Conservation (phyloP, 1,284 basidiomycete species). For the Trametes versicolor region DNA sequence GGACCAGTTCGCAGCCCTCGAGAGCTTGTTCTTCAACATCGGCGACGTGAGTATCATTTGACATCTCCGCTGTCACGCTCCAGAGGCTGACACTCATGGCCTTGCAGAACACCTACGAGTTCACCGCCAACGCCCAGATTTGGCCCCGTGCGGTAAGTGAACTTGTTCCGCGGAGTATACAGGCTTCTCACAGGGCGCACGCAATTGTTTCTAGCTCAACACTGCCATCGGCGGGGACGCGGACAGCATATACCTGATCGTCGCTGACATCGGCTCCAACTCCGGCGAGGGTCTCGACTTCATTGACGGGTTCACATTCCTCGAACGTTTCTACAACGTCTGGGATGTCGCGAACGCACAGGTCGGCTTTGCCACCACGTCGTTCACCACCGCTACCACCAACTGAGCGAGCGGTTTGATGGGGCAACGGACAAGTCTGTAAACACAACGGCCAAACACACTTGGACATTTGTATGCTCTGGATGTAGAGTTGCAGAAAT, state of each 20-base stretch:
- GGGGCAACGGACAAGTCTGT: not conserved
- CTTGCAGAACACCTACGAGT: slow-evolving; percentile 35
- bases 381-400: slow-evolving; percentile 48
- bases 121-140: slow-evolving; percentile 42
- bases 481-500: not conserved
- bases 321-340: slow-evolving; percentile 43
- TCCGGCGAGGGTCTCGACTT: slow-evolving; percentile 42
- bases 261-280: slow-evolving; percentile 36
- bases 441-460: not conserved
- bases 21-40: slow-evolving; percentile 43
- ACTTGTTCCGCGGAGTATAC: not conserved
- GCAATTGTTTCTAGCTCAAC: slow-evolving; percentile 39
- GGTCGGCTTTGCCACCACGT: slow-evolving; percentile 56
- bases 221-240: slow-evolving; percentile 40
- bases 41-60: slow-evolving; percentile 26
- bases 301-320: slow-evolving; percentile 40
- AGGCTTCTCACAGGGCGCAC: not conserved
- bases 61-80: not conserved
- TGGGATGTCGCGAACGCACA: slow-evolving; percentile 46
- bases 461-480: not conserved
- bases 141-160: slow-evolving; percentile 39
- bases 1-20: slow-evolving; percentile 36
- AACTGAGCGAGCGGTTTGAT: slow-evolving; percentile 45
- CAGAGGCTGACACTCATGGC: not conserved
- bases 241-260: slow-evolving; percentile 41